These are phyloP conservation scores for Globisporangium emineosum DNA, from an alignment of 352 stramenopile species.

Conservation along the genomic window DNA sequence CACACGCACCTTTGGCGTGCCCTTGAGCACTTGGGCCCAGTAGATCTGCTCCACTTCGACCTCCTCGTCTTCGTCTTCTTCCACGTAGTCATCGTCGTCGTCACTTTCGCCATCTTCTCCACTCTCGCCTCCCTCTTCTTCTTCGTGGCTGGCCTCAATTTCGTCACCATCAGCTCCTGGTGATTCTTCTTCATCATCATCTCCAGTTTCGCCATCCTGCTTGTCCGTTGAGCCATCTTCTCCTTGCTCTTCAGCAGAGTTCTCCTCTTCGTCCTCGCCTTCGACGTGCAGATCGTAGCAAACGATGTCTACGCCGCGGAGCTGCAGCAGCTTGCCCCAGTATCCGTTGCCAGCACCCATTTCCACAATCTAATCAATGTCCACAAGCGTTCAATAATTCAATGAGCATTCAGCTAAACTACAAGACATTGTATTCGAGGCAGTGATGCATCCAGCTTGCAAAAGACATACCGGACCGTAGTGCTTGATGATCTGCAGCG, in stretches of 20 bases:
- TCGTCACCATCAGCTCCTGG: conserved; percentile 21
- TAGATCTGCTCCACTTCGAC: conserved; percentile 83
- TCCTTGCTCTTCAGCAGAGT: conserved; percentile 20
- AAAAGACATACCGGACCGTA: conserved; percentile 67
- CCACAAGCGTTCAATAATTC: not conserved
- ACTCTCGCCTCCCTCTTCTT: conserved; percentile 15
- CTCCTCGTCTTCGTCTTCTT: conserved; percentile 55
- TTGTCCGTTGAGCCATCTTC: conserved; percentile 19
- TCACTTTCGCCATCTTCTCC: conserved; percentile 10
- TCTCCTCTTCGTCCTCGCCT: conserved; percentile 39
- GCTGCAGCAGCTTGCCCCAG: conserved; percentile 77
- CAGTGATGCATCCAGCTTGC: not conserved
- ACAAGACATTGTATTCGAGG: not conserved
- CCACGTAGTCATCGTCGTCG: conserved; percentile 1
- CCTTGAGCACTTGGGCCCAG: conserved; percentile 77
- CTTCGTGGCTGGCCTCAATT: conserved; percentile 17
- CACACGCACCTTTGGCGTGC: conserved; percentile 55
- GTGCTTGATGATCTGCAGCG: conserved; percentile 89
- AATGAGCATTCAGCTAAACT: not conserved
- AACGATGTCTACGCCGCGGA: conserved; percentile 77
- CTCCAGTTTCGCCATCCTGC: conserved; percentile 25
- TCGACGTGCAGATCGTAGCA: conserved; percentile 85
- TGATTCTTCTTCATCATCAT: conserved; percentile 27
- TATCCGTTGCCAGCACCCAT: conserved; percentile 90
- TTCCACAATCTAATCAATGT: conserved; percentile 71